These are phyloP conservation scores for Herpomyces periplanetae DNA, from an alignment of 2,329 filamentous ascomycete genomes.

Conservation along the genomic window DNA sequence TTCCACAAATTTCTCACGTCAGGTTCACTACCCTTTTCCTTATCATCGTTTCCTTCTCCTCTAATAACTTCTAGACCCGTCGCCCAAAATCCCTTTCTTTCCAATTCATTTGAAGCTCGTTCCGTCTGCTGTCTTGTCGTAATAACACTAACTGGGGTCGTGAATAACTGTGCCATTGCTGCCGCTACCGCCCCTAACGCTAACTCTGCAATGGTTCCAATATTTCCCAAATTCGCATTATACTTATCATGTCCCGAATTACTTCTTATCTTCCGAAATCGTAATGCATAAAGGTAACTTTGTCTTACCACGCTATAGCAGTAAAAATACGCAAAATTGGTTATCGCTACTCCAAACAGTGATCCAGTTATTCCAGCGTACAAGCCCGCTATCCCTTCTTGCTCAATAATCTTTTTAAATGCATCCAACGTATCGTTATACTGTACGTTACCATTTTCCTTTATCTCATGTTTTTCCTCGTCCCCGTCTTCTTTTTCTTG, in stretches of 20 bases:
- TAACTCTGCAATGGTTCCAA: constrained; percentile 50
- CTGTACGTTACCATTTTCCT: constrained; percentile 16
- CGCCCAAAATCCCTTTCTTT: constrained; percentile 49
- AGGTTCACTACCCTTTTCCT: constrained; percentile 64
- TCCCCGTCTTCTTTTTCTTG: constrained; percentile 22
- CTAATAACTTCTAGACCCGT: constrained; percentile 63
- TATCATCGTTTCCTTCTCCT: too few relatives aligned
- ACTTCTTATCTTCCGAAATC: constrained; percentile 21
- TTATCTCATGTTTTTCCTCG: constrained; percentile 2
- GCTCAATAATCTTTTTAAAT: constrained; percentile 37
- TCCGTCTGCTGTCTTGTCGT: constrained; percentile 91
- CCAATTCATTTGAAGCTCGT: constrained; percentile 21
- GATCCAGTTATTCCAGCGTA: constrained; percentile 64
- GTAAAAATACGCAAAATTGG: constrained; percentile 98
- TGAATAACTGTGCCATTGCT: constrained; percentile 70
- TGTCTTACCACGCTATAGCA: constrained; percentile 73
- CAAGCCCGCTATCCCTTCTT: constrained; percentile 40
- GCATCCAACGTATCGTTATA: constrained; percentile 68
- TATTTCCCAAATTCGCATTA: too few relatives aligned
- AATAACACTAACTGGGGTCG: constrained; percentile 74
- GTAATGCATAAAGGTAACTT: constrained; percentile 23
- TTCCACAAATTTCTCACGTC: constrained; percentile 66
- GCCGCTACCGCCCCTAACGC: constrained; percentile 52
- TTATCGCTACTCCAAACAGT: constrained; percentile 64
- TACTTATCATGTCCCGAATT: too few relatives aligned